Evolutionary conservation across 345 rosid genomes (phyloP).

Genomic region (Cardiospermum halicacabum): DNA sequence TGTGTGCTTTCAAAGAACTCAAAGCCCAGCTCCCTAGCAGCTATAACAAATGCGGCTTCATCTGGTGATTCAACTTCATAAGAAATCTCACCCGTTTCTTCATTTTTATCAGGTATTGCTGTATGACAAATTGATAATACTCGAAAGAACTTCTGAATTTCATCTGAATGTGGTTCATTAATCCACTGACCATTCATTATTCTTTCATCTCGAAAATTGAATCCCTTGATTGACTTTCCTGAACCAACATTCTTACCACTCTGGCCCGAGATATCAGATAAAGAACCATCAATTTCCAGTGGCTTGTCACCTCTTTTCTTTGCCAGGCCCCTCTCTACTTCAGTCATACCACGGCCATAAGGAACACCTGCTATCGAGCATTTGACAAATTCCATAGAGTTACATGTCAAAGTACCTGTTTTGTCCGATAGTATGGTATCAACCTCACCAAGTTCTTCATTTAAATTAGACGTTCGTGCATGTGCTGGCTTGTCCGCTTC

Average conservation of each 20-base stretch:
- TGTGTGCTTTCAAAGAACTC: constrained; percentile 60
- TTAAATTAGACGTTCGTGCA: constrained; percentile 87
- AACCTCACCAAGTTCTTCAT: constrained; percentile 95
- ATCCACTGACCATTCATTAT: constrained; percentile 70
- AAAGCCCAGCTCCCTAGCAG: constrained; percentile 84
- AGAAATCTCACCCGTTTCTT: constrained; percentile 36
- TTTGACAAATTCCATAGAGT: constrained; percentile 93
- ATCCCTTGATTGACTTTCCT: constrained; percentile 54
- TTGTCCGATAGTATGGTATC: constrained; percentile 81
- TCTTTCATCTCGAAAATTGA: constrained; percentile 78
- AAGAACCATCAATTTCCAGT: constrained; percentile 29
- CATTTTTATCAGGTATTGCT: constrained; percentile 51
- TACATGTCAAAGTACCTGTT: constrained; percentile 93
- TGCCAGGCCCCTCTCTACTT: constrained; percentile 62
- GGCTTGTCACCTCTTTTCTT: constrained; percentile 24
- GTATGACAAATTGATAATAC: constrained; percentile 82
- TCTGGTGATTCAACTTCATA: constrained; percentile 93
- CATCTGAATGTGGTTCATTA: constrained; percentile 36
- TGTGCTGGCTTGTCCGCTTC: constrained; percentile 64
- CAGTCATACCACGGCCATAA: constrained; percentile 75
- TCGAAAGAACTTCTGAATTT: constrained; percentile 50
- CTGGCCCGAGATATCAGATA: constrained; percentile 7
- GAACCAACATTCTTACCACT: constrained; percentile 10
- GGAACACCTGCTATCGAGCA: constrained; percentile 72
- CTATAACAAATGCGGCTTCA: constrained; percentile 81